Percentiles rank a stretch among this genome's conserved stretches.
Evolutionary conservation across 169 alveolate species (phyloP).

Genomic region (Condylostoma magnum): DNA sequence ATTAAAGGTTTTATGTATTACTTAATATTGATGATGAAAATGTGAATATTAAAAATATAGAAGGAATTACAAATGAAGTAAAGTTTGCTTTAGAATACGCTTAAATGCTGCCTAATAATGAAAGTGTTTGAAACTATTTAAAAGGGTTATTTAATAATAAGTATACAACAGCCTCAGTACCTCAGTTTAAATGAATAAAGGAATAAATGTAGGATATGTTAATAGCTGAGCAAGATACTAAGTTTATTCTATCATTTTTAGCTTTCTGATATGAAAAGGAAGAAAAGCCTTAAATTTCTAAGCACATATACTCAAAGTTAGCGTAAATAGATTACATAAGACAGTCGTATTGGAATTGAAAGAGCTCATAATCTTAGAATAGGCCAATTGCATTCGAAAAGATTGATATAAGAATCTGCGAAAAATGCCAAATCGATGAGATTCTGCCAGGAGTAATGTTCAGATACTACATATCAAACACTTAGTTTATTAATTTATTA

Average conservation of each 20-base stretch:
- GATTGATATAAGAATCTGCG: too few species aligned
- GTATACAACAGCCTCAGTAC: neutral
- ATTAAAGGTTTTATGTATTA: conserved; percentile 49
- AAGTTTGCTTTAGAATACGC: conserved; percentile 40
- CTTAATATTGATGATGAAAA: conserved; percentile 27
- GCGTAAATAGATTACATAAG: conserved; percentile 5
- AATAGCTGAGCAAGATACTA: neutral
- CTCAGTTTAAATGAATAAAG: neutral
- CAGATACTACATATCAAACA: too few species aligned
- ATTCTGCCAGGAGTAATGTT: too few species aligned
- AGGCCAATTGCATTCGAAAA: too few species aligned
- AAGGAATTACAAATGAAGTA: conserved; percentile 33
- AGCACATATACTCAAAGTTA: neutral
- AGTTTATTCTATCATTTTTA: neutral
- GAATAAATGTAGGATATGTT: too few species aligned
- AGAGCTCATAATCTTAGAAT: too few species aligned
- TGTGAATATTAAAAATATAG: neutral
- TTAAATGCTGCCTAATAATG: conserved; percentile 39
- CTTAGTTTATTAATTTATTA: too few species aligned
- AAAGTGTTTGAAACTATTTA: conserved; percentile 61
- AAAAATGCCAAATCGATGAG: too few species aligned
- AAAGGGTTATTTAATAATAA: conserved; percentile 43
- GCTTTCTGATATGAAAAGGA: neutral
- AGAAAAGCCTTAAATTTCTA: neutral
- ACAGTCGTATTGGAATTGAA: conserved; percentile 21